Percentiles rank a stretch among this genome's conserved stretches.
Conservation (phyloP, 768 basidiomycete genomes). For the Imleria badia region DNA sequence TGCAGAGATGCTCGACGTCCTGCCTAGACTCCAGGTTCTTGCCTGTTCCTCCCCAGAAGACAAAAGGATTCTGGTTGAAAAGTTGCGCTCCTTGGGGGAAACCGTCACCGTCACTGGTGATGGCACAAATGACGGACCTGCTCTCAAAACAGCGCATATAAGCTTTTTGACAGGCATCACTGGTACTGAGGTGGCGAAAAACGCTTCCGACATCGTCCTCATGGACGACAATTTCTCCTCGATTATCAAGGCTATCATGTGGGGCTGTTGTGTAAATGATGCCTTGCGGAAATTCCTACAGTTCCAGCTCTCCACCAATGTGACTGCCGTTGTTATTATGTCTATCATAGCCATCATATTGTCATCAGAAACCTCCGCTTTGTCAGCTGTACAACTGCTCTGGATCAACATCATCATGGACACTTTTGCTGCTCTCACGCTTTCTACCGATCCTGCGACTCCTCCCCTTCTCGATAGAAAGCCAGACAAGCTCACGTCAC, state of each 20-base stretch:
- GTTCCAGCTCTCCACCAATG: slow-evolving; percentile 92
- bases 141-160: slow-evolving; percentile 92
- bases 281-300: slow-evolving; percentile 97
- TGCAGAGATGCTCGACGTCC: slow-evolving; percentile 72
- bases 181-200: slow-evolving; percentile 98
- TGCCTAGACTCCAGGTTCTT: slow-evolving; percentile 92
- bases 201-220: slow-evolving; percentile 97
- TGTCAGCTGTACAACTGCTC: slow-evolving; percentile 93
- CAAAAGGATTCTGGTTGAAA: slow-evolving; percentile 91
- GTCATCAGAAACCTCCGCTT: slow-evolving; percentile 68
- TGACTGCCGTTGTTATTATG: slow-evolving; percentile 93
- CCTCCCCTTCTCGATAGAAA: slow-evolving; percentile 79
- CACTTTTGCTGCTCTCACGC: slow-evolving; percentile 94
- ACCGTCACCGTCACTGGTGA: slow-evolving; percentile 97
- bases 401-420: slow-evolving; percentile 99
- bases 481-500: slow-evolving; percentile 86
- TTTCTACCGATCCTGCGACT: slow-evolving; percentile 94
- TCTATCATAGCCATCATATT: slow-evolving; percentile 89
- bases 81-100: slow-evolving; percentile 81
- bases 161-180: slow-evolving; percentile 97
- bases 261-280: slow-evolving; percentile 99
- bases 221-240: slow-evolving; percentile 98
- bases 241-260: slow-evolving; percentile 97
- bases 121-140: slow-evolving; percentile 97
- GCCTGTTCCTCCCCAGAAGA: slow-evolving; percentile 98